These are phyloP conservation scores for Xylariaceae sp. DNA, from an alignment of 2,329 filamentous ascomycete genomes.

Conservation along the genomic window DNA sequence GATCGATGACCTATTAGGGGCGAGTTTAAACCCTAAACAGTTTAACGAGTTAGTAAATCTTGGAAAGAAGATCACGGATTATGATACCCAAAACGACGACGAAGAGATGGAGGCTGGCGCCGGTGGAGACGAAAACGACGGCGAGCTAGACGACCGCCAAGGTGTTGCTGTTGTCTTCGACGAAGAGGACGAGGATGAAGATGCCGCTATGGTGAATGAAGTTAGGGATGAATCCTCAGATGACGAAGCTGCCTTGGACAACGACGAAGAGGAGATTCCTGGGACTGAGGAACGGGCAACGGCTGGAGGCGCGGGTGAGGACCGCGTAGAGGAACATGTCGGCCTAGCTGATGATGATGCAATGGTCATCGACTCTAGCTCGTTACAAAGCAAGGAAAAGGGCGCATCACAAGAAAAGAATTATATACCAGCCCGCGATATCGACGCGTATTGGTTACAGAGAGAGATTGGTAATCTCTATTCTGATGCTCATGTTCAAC, in stretches of 20 bases:
- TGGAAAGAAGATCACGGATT: constrained; percentile 98
- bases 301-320: constrained; percentile 54
- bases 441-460: constrained; percentile 97
- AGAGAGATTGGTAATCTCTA: constrained; percentile 89
- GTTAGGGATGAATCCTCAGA: constrained; percentile 87
- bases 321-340: constrained; percentile 56
- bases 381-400: constrained; percentile 54
- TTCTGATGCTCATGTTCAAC: constrained; percentile 88
- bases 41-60: constrained; percentile 97
- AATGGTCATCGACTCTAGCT: constrained; percentile 79
- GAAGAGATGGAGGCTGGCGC: constrained; percentile 80
- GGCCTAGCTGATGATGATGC: constrained; percentile 68
- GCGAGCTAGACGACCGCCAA: constrained; percentile 89
- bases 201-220: constrained; percentile 78
- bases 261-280: constrained; percentile 62
- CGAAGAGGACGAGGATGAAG: constrained; percentile 85
- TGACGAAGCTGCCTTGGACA: constrained; percentile 72
- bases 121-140: constrained; percentile 66
- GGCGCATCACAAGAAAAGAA: constrained; percentile 60
- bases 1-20: constrained; percentile 90
- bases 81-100: constrained; percentile 94
- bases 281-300: constrained; percentile 59
- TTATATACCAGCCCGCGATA: constrained; percentile 80
- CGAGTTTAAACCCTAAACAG: constrained; percentile 80
- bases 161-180: constrained; percentile 98